phyloP scores from a whole-genome alignment of 2,329 filamentous ascomycete genomes.

The Colletotrichum sp. region DNA sequence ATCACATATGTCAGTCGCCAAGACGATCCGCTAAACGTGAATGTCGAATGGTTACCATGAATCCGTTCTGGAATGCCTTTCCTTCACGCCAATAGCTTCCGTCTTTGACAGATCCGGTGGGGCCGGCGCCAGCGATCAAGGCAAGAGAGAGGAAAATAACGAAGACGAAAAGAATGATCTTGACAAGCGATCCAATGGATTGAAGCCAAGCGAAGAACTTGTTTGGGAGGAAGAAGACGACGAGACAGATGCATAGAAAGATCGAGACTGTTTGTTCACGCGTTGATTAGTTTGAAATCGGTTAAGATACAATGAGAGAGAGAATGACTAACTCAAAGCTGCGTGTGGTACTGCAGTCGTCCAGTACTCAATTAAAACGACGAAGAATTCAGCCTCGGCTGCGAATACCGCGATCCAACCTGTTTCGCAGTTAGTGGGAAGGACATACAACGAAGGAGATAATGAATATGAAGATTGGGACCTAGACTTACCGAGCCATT shows the following conservation, averaged over 20 bases:
- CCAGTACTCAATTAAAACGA: not conserved
- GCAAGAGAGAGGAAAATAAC: not conserved
- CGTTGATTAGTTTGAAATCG: not conserved
- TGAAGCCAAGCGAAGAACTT: not conserved
- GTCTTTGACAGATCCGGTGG: not conserved
- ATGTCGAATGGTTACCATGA: not conserved
- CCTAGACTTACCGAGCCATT: slow-evolving; percentile 21
- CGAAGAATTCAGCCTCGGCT: not conserved
- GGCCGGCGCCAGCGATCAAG: not conserved
- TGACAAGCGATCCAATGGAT: not conserved
- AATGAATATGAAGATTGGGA: not conserved
- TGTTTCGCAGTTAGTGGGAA: not conserved
- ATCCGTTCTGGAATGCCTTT: not conserved
- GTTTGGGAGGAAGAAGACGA: not conserved
- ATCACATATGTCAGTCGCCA: not conserved
- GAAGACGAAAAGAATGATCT: not conserved
- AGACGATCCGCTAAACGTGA: not conserved
- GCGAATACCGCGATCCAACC: not conserved
- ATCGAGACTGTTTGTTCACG: not conserved
- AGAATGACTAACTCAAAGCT: not conserved
- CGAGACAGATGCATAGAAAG: not conserved
- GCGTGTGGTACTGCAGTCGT: not conserved
- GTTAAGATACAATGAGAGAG: not conserved
- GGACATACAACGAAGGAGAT: not conserved
- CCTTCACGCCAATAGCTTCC: not conserved